A percentile compares a stretch with the other conserved stretches of the same genome.
Evolutionary conservation across 495 filamentous ascomycete species (phyloP).

Genomic region (Penicillium steckii): DNA sequence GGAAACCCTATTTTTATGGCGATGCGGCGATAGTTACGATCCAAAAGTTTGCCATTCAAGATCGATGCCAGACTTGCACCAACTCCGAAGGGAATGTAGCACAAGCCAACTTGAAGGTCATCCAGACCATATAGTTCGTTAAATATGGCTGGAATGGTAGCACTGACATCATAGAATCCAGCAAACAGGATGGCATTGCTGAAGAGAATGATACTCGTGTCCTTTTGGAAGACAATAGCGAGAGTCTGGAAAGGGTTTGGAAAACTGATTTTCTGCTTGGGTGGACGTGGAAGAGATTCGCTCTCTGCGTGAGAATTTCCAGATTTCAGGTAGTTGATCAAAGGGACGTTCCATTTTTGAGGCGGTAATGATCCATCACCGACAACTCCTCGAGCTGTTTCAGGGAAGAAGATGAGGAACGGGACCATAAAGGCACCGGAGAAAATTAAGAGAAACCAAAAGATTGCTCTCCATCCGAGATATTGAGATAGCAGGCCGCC

Average conservation of each 20-base stretch:
- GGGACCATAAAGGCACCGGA: constrained; percentile 38
- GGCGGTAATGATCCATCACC: constrained; percentile 41
- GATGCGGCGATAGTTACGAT: constrained; percentile 44
- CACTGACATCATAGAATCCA: constrained; percentile 37
- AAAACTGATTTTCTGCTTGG: constrained; percentile 52
- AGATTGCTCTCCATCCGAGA: constrained; percentile 69
- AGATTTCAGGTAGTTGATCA: constrained; percentile 31
- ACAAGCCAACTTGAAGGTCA: constrained; percentile 50
- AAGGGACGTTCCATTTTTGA: constrained; percentile 33
- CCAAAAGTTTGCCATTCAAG: constrained; percentile 78
- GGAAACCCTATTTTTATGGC: constrained; percentile 42
- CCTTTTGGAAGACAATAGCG: constrained; percentile 58
- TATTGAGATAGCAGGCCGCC: constrained; percentile 65
- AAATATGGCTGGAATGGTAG: constrained; percentile 45
- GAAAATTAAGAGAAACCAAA: constrained; percentile 73
- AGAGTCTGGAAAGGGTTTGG: constrained; percentile 73
- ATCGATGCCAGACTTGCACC: constrained; percentile 79
- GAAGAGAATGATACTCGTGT: constrained; percentile 43
- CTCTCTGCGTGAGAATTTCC: constrained; percentile 23
- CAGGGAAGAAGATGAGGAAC: constrained; percentile 38
- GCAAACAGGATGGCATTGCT: constrained; percentile 48
- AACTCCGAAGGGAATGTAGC: constrained; percentile 45
- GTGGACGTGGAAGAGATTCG: constrained; percentile 4
- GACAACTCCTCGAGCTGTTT: constrained; percentile 47
- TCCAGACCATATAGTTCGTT: constrained; percentile 42